phyloP scores from a whole-genome alignment of 805 yeast genomes.

The Saturnispora silvae region DNA sequence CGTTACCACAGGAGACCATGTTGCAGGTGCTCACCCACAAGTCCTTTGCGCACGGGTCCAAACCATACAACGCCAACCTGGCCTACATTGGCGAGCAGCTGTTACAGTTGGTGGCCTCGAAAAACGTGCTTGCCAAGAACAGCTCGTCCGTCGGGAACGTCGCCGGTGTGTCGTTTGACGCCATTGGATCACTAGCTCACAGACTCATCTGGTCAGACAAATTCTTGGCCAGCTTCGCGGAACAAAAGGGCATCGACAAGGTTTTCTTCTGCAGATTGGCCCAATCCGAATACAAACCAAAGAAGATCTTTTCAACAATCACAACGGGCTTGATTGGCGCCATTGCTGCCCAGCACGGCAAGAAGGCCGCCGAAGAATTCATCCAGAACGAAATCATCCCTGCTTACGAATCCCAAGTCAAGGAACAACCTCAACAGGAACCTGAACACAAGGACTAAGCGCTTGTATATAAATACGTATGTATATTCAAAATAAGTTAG shows the following conservation, averaged over 20 bases:
- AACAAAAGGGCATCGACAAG: slow-evolving; percentile 35
- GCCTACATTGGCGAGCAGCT: slow-evolving; percentile 61
- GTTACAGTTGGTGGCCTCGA: slow-evolving; percentile 39
- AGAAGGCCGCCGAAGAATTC: slow-evolving; percentile 45
- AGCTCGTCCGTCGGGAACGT: slow-evolving; percentile 12
- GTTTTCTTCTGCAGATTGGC: slow-evolving; percentile 57
- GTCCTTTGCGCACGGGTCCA: slow-evolving; percentile 84
- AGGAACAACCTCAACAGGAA: no score
- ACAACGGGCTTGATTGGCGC: slow-evolving; percentile 55
- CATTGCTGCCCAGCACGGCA: slow-evolving; percentile 52
- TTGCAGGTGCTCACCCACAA: slow-evolving; percentile 87
- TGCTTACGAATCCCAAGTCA: slow-evolving; percentile 7
- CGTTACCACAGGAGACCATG: slow-evolving; percentile 51
- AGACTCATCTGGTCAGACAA: slow-evolving; percentile 41
- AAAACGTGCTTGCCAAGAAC: slow-evolving; percentile 28
- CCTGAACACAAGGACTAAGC: no score
- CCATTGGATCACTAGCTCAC: slow-evolving; percentile 46
- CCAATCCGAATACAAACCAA: slow-evolving; percentile 22
- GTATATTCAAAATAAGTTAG: no score
- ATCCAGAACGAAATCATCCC: slow-evolving; percentile 37
- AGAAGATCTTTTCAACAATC: slow-evolving; percentile 22
- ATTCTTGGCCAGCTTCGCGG: slow-evolving; percentile 43
- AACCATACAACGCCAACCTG: slow-evolving; percentile 83
- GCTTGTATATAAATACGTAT: no score
- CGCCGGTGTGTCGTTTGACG: slow-evolving; percentile 38